These are phyloP conservation scores for Diaporthe aspalathi DNA, from an alignment of 2,329 filamentous ascomycete species.

Conservation along the genomic window DNA sequence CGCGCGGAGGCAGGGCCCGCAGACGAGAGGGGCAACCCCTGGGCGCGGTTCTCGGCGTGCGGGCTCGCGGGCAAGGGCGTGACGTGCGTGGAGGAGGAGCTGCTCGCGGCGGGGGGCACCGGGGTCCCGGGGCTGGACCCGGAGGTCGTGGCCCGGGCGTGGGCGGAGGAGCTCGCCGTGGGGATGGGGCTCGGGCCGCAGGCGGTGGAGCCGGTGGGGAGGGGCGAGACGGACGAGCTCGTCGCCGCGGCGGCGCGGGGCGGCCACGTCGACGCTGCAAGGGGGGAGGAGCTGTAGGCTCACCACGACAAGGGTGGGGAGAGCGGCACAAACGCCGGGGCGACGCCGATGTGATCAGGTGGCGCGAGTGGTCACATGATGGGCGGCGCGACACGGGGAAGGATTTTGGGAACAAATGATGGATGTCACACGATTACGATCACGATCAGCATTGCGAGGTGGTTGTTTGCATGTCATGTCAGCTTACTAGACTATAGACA, in stretches of 20 bases:
- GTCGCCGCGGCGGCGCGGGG: constrained; percentile 15
- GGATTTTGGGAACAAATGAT: constrained; percentile 12
- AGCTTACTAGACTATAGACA: constrained; percentile 13
- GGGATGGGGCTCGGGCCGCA: constrained; percentile 29
- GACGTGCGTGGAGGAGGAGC: constrained; percentile 76
- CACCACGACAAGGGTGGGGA: background rate
- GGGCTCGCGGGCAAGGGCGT: constrained; percentile 83
- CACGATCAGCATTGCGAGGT: constrained; percentile 5
- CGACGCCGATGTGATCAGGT: background rate
- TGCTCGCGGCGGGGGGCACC: constrained; percentile 43
- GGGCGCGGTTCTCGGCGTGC: constrained; percentile 86
- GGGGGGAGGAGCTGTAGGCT: constrained; percentile 29
- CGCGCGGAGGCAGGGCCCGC: constrained; percentile 61
- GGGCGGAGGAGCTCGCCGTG: constrained; percentile 38
- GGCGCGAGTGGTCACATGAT: constrained; percentile 15
- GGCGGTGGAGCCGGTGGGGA: constrained; percentile 24
- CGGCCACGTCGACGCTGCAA: constrained; percentile 27
- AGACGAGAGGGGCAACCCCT: constrained; percentile 57
- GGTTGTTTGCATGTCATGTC: constrained; percentile 24
- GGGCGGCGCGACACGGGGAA: constrained; percentile 19
- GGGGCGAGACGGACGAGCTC: constrained; percentile 32
- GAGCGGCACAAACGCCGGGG: background rate
- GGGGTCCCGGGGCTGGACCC: constrained; percentile 33
- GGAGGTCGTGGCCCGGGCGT: constrained; percentile 35
- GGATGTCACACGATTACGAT: constrained; percentile 26